Evolutionary conservation across 169 alveolate species (phyloP).

Genomic region (Eimeria praecox): DNA sequence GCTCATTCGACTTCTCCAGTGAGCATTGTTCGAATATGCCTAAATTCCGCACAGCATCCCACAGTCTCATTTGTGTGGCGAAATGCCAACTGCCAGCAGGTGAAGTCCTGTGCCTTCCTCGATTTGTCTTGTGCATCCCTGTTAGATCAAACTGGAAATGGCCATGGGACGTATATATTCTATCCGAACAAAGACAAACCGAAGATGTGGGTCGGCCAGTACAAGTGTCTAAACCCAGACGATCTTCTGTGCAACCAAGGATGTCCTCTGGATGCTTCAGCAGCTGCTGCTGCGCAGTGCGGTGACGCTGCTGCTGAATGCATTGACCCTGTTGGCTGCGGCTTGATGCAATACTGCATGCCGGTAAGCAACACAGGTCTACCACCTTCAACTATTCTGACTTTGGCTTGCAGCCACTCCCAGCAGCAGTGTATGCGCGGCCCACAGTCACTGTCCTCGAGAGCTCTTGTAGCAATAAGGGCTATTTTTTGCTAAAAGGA

Average conservation of each 20-base stretch:
- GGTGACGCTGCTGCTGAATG: constrained; percentile 49
- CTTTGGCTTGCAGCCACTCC: background rate
- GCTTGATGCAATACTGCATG: constrained; percentile 69
- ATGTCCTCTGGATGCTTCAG: constrained; percentile 43
- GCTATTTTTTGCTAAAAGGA: background rate
- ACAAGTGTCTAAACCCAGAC: constrained; percentile 86
- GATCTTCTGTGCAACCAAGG: constrained; percentile 82
- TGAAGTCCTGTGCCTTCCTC: background rate
- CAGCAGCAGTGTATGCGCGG: background rate
- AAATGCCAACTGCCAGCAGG: background rate
- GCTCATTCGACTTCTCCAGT: constrained; percentile 83
- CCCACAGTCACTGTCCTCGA: background rate
- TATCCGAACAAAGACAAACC: constrained; percentile 86
- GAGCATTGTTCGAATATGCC: background rate
- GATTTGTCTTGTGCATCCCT: background rate
- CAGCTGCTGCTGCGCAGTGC: constrained; percentile 41
- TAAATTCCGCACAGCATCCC: background rate
- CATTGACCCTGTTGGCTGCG: constrained; percentile 40
- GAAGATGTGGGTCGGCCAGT: constrained; percentile 89
- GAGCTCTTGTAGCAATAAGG: background rate
- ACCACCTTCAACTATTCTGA: background rate
- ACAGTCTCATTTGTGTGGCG: background rate
- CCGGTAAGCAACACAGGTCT: background rate
- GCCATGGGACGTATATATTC: constrained; percentile 85
- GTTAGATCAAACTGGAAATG: constrained; percentile 41